Evolutionary conservation across 257 asterid species (phyloP).

Genomic region (Oldenlandia corymbosa): DNA sequence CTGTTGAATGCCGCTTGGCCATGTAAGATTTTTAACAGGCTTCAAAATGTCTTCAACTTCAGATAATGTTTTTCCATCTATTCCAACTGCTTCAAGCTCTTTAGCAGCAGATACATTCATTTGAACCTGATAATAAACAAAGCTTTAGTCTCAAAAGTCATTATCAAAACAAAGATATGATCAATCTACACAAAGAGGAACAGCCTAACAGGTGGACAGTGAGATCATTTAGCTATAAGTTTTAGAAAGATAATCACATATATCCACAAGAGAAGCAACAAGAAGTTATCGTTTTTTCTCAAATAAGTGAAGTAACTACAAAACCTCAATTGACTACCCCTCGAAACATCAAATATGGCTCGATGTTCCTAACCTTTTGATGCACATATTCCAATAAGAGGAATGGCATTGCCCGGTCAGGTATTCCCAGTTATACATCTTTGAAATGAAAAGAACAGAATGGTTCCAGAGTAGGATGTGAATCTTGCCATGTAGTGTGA

Average conservation of each 20-base stretch:
- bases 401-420: not conserved
- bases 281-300: not conserved
- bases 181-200: too few species aligned
- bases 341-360: not conserved
- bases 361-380: not conserved
- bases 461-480: not conserved
- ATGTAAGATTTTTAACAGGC: slow-evolving; percentile 84
- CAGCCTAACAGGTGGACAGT: too few species aligned
- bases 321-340: too few species aligned
- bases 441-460: not conserved
- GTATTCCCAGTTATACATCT: not conserved
- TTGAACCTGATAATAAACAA: slow-evolving; percentile 50
- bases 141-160: not conserved
- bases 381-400: not conserved
- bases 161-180: not conserved
- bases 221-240: not conserved
- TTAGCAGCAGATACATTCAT: slow-evolving; percentile 75
- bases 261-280: not conserved
- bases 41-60: slow-evolving; percentile 62
- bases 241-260: too few species aligned
- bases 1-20: slow-evolving; percentile 88
- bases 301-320: too few species aligned
- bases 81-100: slow-evolving; percentile 50
- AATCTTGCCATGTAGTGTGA: too few species aligned
- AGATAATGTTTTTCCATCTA: slow-evolving; percentile 47